These are phyloP conservation scores for Olyra latifolia DNA, from an alignment of 176 grass and related monocot genomes.

Conservation along the genomic window DNA sequence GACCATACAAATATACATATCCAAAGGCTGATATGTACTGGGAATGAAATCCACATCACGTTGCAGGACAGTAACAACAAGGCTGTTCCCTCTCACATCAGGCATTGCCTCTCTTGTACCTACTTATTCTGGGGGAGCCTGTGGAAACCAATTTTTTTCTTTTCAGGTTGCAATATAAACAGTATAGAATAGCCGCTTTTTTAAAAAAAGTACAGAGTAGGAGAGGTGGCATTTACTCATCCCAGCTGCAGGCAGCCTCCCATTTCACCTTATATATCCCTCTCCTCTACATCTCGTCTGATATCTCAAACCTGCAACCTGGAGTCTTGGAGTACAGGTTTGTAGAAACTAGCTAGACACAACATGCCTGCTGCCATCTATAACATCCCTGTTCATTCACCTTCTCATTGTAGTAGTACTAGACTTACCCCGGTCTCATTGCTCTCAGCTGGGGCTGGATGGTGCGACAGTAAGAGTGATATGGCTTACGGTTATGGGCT, in stretches of 20 bases:
- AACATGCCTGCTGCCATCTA: conserved; percentile 14
- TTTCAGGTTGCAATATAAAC: not conserved
- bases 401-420: not conserved
- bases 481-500: not conserved
- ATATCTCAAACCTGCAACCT: not conserved
- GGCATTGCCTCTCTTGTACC: not conserved
- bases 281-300: not conserved
- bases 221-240: conserved; percentile 17
- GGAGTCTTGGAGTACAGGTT: not conserved
- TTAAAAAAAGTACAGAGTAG: too few species aligned
- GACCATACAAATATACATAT: too few species aligned
- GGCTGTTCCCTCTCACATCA: not conserved
- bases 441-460: not conserved
- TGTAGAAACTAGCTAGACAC: not conserved
- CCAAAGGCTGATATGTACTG: too few species aligned
- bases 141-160: not conserved
- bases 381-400: not conserved
- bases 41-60: too few species aligned
- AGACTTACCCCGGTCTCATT: not conserved
- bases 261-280: conserved; percentile 31
- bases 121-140: not conserved
- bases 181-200: not conserved
- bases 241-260: not conserved
- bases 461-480: not conserved
- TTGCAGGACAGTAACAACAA: not conserved